Evolutionary conservation across 225 moss, liverwort and hornwort species (phyloP).

Genomic region (Polytrichum commune): DNA sequence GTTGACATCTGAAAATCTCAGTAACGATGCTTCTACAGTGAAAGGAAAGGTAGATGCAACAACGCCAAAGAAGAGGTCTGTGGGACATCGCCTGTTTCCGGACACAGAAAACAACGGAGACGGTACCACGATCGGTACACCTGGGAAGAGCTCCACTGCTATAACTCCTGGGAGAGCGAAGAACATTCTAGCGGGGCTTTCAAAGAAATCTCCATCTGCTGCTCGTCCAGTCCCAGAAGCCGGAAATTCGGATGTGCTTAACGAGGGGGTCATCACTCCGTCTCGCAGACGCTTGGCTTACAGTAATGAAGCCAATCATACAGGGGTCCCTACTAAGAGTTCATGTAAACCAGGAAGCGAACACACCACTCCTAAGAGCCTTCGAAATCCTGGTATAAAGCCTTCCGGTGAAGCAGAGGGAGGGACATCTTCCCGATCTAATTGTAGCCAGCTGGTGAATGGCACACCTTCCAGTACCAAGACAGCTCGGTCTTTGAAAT

Average conservation of each 20-base stretch:
- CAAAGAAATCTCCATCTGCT: constrained; percentile 16
- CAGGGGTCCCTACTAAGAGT: constrained; percentile 9
- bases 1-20: constrained; percentile 12
- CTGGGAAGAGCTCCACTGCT: constrained; percentile 7
- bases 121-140: constrained; percentile 1
- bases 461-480: constrained; percentile 22
- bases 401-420: constrained; percentile 15
- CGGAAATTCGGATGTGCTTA: constrained; percentile 8
- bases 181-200: constrained; percentile 10
- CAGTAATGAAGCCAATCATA: constrained; percentile 8
- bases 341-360: constrained; percentile 13
- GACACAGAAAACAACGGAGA: constrained; percentile 19
- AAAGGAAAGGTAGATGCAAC: constrained; percentile 17
- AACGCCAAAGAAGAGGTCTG: constrained; percentile 13
- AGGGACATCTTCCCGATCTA: constrained; percentile 17
- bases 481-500: constrained; percentile 20
- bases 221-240: constrained; percentile 14
- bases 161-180: constrained; percentile 15
- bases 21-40: constrained; percentile 9
- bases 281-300: constrained; percentile 18
- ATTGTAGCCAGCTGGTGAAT: constrained; percentile 15
- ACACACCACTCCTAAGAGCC: constrained; percentile 18
- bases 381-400: constrained; percentile 20
- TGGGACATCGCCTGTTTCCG: constrained; percentile 15
- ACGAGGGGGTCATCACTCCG: constrained; percentile 14